These are phyloP conservation scores for Colletotrichum sp. DNA, from an alignment of 2,329 filamentous ascomycete genomes.

Conservation along the genomic window DNA sequence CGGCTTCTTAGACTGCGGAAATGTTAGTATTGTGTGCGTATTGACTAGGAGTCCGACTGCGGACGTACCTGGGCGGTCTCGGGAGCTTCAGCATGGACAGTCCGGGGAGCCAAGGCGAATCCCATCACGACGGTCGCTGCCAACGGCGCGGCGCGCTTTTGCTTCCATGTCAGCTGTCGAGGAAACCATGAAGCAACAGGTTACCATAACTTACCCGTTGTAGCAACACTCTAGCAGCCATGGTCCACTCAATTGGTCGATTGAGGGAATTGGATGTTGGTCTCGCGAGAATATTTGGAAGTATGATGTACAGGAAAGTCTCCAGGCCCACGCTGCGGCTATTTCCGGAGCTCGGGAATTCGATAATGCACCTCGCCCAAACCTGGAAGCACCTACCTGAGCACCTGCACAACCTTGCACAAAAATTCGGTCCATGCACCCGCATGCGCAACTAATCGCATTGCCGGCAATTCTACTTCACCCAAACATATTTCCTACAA, in stretches of 20 bases:
- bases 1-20: conserved; percentile 61
- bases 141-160: conserved; percentile 59
- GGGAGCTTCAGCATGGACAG: conserved; percentile 57
- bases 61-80: conserved; percentile 20
- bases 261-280: conserved; percentile 24
- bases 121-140: conserved; percentile 55
- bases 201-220: conserved; percentile 49
- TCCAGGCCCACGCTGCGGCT: conserved; percentile 26
- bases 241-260: conserved; percentile 55
- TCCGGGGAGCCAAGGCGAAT: conserved; percentile 51
- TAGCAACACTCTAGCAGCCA: conserved; percentile 66
- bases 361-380: conserved; percentile 16
- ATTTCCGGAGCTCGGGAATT: conserved; percentile 30
- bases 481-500: neutral
- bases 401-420: conserved; percentile 4
- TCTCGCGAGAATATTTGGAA: conserved; percentile 24
- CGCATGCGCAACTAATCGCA: conserved; percentile 4
- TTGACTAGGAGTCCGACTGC: neutral
- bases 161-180: conserved; percentile 10
- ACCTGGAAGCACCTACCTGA: neutral
- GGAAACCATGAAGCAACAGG: neutral
- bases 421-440: conserved; percentile 11
- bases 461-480: neutral
- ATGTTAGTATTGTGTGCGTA: conserved; percentile 5
- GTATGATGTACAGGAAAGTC: conserved; percentile 21